Evolutionary conservation across 148 eudicot species (phyloP), one percentile per base, ranked within the genome.

Genomic region (Persicaria maculosa): DNA sequence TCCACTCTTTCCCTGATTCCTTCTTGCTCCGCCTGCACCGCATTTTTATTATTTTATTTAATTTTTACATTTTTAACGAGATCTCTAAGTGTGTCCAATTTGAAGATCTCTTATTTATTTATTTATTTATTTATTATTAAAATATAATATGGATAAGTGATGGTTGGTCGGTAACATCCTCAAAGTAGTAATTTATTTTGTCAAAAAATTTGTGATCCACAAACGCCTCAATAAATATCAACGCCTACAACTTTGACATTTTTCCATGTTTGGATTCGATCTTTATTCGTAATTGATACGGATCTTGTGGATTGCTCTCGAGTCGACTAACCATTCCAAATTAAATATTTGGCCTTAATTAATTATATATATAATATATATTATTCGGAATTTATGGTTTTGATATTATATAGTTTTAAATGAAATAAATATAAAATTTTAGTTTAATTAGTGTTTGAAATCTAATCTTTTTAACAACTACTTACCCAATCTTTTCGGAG

Each of bases 11-110:
- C 73, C 74, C 82, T 80, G 59, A 93, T 85, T 65, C 80, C 86
- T 69, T 88, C 90, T 77, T 93, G 98, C 82, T 93, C 98, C 17
- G 68, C 73, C 97, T 93, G 87, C 45, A 64, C 3, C 14, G 1
- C 0, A 12, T 64, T 54, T 54, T 20, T 20, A 20, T 7, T 58
- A 20, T 7, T 58, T 59, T 7, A 31, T 54, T 54, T 20, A 8
- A 20, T 7, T 58, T 59, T 19, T 19, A 57, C 14, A 64, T 1
- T 4, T 64, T 40, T 45, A 64, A 31, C 1, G 31, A 31, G 69
- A 64, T 64, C 46, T 12, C 17, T 11, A 64, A 64, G 4, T 64
- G 69, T 64, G 69, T 64, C 68, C 68, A 61, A 61, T 10, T 61
- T 61, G 67, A 61, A 11, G 9, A 64, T 16, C 45, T 36, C 45